Conservation (phyloP, 23 red algal genomes). For the Chondrus crispus region DNA sequence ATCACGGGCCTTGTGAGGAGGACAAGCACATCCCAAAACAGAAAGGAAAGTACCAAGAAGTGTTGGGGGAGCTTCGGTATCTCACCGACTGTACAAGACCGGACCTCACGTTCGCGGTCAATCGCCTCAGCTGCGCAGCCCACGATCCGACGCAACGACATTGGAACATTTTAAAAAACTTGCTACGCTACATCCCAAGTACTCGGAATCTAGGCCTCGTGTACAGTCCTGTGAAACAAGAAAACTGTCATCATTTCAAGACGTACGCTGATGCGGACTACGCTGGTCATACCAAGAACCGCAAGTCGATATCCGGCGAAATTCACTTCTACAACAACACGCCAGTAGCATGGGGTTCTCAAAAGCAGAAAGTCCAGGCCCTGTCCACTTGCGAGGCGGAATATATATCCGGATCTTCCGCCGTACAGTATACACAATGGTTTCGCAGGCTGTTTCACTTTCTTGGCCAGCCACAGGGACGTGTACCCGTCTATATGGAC, state of each 20-base stretch:
- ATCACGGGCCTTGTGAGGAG: neutral
- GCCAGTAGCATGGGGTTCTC: neutral
- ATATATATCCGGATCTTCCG: neutral
- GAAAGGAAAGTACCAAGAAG: neutral
- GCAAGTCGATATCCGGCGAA: neutral
- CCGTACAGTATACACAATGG: neutral
- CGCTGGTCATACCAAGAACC: neutral
- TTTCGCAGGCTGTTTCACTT: slow-evolving; percentile 1
- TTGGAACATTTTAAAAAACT: neutral
- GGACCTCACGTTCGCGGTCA: neutral
- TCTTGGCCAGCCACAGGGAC: neutral
- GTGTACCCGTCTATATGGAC: neutral
- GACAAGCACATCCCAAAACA: neutral
- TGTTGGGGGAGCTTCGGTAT: slow-evolving; percentile 7
- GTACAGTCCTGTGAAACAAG: neutral
- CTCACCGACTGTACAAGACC: slow-evolving; percentile 19
- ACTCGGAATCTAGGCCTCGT: neutral
- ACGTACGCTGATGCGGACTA: neutral
- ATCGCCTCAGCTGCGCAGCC: neutral
- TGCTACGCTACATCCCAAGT: neutral
- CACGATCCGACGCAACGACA: neutral
- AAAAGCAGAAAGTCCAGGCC: neutral
- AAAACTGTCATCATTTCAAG: neutral
- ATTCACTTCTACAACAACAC: neutral
- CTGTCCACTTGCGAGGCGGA: neutral